Base-by-base conservation (phyloP, 495 filamentous ascomycete species). In the Penicillium argentinense region DNA sequence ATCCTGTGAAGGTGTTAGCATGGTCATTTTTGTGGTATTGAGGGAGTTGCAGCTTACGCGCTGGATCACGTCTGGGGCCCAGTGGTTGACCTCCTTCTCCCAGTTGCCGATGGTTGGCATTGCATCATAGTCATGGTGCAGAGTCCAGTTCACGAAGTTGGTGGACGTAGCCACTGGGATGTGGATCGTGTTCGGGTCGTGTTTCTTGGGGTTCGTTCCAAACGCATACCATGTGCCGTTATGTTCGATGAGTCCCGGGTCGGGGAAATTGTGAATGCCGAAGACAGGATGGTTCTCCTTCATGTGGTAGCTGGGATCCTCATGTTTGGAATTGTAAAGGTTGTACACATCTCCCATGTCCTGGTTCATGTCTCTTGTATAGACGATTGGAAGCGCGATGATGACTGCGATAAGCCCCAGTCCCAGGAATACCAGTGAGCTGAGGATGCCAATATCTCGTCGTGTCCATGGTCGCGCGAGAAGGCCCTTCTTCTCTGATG, bases 61-160 rank as follows among this genome's bases (percentile, higher is more conserved):
- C 42, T 60, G 56, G 6, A 71, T 60, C 27, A 64, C 59, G 54
- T 69, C 68, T 1, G 66, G 68, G 0, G 66, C 68, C 62, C 66
- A 69, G 27, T 64, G 53, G 23, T 67, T 56, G 30, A 56, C 37
- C 11, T 51, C 42, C 2, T 22, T 33, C 32, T 64, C 62, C 66
- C 64, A 65, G 3, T 30, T 14, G 2, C 53, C 56, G 7, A 61
- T 21, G 0, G 40, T 47, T 11, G 66, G 68, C 47, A 71, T 42
- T 12, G 62, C 56, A 45, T 69, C 66, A 28, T 62, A 56, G 3
- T 33, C 60, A 8, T 55, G 37, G 11, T 62, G 38, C 3, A 54
- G 45, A 4, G 60, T 63, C 64, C 67, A 70, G 13, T 60, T 59
- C 26, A 54, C 47, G 42, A 69, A 67, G 29, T 67, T 51, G 11